Evolutionary conservation across 2,329 filamentous ascomycete species (phyloP).

Genomic region (Chaetomium sp.): DNA sequence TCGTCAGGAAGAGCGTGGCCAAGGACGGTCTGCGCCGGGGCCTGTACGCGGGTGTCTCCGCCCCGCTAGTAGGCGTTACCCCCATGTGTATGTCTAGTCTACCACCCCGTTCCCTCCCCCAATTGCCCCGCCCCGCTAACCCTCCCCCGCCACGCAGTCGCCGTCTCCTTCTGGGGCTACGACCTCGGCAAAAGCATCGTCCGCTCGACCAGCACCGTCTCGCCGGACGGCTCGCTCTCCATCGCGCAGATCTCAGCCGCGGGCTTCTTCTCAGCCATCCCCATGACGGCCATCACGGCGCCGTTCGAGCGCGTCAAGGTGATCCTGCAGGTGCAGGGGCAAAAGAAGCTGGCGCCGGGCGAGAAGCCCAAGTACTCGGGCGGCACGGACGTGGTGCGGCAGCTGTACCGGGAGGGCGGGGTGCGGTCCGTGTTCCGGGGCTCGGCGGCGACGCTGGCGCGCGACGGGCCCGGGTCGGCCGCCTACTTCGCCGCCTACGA

Average conservation of each 20-base stretch:
- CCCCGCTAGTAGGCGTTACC: conserved; percentile 91
- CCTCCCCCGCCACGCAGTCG: conserved; percentile 50
- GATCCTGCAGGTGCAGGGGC: conserved; percentile 94
- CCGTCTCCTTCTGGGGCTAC: conserved; percentile 81
- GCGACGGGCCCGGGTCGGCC: conserved; percentile 89
- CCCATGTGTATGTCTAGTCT: conserved; percentile 85
- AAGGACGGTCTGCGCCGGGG: conserved; percentile 79
- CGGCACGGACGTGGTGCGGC: conserved; percentile 85
- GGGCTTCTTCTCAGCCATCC: conserved; percentile 96
- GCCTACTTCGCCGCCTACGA: conserved; percentile 98
- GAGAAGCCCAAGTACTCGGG: conserved; percentile 92
- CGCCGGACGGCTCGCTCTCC: conserved; percentile 69
- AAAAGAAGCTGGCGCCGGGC: conserved; percentile 79
- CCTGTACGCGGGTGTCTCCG: conserved; percentile 94
- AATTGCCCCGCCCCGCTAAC: conserved; percentile 14
- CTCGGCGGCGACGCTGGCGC: conserved; percentile 83
- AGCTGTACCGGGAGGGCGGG: conserved; percentile 90
- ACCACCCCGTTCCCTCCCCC: neutral
- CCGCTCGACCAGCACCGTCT: conserved; percentile 63
- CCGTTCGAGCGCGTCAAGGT: conserved; percentile 99
- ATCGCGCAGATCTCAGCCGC: conserved; percentile 88
- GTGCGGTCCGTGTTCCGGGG: conserved; percentile 91
- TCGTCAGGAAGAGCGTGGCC: conserved; percentile 84
- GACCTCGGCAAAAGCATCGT: conserved; percentile 93
- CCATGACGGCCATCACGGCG: conserved; percentile 97